These are phyloP conservation scores for Setaria viridis DNA, from an alignment of 202 grass and related monocot genomes.

Conservation along the genomic window DNA sequence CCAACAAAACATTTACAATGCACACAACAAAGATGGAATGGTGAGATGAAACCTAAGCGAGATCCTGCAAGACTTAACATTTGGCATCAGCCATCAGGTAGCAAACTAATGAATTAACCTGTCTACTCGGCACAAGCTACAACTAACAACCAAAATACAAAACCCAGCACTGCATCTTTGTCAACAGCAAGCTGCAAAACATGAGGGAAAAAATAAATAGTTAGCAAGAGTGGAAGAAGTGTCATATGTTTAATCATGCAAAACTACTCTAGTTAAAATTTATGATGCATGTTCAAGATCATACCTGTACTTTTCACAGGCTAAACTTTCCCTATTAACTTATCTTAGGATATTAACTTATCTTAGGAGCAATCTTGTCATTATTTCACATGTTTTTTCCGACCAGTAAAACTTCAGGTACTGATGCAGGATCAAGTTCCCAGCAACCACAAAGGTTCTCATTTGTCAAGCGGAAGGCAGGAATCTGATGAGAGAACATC, in stretches of 20 bases:
- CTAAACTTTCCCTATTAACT: neutral
- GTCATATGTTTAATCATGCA: neutral
- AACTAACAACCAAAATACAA: neutral
- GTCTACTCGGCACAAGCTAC: slow-evolving; percentile 19
- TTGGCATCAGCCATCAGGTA: slow-evolving; percentile 13
- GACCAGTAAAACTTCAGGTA: slow-evolving; percentile 52
- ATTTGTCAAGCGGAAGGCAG: slow-evolving; percentile 50
- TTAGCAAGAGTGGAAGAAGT: neutral
- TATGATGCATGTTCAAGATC: neutral
- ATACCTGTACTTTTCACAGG: slow-evolving; percentile 28
- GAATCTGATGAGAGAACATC: slow-evolving; percentile 77
- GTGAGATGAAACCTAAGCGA: neutral
- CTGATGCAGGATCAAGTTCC: slow-evolving; percentile 73
- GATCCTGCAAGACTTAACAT: slow-evolving; percentile 1
- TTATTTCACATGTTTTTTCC: slow-evolving; percentile 31
- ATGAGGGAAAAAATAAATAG: neutral
- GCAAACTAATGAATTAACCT: slow-evolving; percentile 18
- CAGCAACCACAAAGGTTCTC: slow-evolving; percentile 53
- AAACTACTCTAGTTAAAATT: slow-evolving; percentile 19
- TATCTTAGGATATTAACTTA: neutral
- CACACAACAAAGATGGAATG: neutral
- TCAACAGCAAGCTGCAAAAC: slow-evolving; percentile 29
- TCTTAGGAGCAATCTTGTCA: neutral
- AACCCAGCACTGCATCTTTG: slow-evolving; percentile 13
- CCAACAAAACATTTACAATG: neutral